phyloP scores from a whole-genome alignment of 257 asterid genomes.

The Solanum phureja region DNA sequence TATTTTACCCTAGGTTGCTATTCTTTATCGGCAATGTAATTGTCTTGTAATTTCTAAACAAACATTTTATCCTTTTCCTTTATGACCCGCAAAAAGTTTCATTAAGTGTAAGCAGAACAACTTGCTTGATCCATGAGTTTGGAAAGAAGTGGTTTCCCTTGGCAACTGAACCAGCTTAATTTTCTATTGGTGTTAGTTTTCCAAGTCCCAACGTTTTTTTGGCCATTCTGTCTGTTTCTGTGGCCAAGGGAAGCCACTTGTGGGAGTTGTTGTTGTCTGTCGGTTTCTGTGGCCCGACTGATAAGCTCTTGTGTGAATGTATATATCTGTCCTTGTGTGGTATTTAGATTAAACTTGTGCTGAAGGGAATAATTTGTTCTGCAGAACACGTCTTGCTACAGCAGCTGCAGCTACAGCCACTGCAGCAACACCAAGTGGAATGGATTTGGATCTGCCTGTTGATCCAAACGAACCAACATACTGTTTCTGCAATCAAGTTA shows the following conservation, averaged over 20 bases:
- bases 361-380: background rate
- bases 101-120: background rate
- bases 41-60: background rate
- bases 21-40: background rate
- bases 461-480: constrained; percentile 98
- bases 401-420: constrained; percentile 32
- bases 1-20: background rate
- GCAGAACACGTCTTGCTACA: constrained; percentile 76
- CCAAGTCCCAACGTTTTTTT: background rate
- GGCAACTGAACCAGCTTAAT: background rate
- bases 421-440: constrained; percentile 44
- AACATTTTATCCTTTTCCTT: background rate
- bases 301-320: background rate
- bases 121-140: background rate
- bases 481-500: constrained; percentile 96
- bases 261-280: background rate
- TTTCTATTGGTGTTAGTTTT: background rate
- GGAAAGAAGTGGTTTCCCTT: background rate
- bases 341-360: background rate
- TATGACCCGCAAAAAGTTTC: background rate
- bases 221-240: background rate
- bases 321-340: background rate
- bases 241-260: background rate
- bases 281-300: background rate
- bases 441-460: constrained; percentile 89